Evolutionary conservation across 768 basidiomycete genomes (phyloP).

Genomic region (Clitopilus hobsonii): DNA sequence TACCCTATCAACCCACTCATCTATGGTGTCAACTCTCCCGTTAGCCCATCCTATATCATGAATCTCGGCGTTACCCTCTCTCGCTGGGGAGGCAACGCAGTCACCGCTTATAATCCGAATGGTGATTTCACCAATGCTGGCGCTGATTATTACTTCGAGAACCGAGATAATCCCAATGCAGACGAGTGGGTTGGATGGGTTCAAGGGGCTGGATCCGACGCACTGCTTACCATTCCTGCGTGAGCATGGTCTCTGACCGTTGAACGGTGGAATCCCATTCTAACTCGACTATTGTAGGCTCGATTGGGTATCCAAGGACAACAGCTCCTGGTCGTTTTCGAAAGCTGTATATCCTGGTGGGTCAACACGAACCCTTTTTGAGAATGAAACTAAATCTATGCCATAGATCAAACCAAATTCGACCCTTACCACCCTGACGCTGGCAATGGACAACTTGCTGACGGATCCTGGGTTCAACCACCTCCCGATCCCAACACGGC

Average conservation of each 20-base stretch:
- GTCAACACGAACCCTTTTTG: neutral
- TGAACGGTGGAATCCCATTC: neutral
- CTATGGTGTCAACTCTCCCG: slow-evolving; percentile 55
- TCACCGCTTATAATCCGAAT: slow-evolving; percentile 49
- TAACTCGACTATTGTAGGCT: slow-evolving; percentile 24
- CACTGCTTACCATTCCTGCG: slow-evolving; percentile 46
- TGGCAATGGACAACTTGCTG: slow-evolving; percentile 43
- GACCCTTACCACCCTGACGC: slow-evolving; percentile 47
- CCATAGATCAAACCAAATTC: slow-evolving; percentile 34
- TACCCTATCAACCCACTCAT: slow-evolving; percentile 40
- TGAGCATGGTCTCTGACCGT: slow-evolving; percentile 21
- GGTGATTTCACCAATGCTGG: slow-evolving; percentile 51
- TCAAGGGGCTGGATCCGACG: slow-evolving; percentile 34
- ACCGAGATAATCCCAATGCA: slow-evolving; percentile 35
- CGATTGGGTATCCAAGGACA: slow-evolving; percentile 54
- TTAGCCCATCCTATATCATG: slow-evolving; percentile 38
- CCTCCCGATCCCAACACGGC: slow-evolving; percentile 29
- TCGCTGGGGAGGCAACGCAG: slow-evolving; percentile 53
- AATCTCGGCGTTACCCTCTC: slow-evolving; percentile 45
- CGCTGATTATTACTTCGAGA: slow-evolving; percentile 54
- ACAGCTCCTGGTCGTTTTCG: slow-evolving; percentile 48
- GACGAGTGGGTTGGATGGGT: slow-evolving; percentile 51
- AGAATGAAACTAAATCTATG: neutral
- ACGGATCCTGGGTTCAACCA: slow-evolving; percentile 41
- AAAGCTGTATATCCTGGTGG: slow-evolving; percentile 36